These are phyloP conservation scores for Fusarium metavorans DNA, from an alignment of 2,329 filamentous ascomycete genomes.

Conservation along the genomic window DNA sequence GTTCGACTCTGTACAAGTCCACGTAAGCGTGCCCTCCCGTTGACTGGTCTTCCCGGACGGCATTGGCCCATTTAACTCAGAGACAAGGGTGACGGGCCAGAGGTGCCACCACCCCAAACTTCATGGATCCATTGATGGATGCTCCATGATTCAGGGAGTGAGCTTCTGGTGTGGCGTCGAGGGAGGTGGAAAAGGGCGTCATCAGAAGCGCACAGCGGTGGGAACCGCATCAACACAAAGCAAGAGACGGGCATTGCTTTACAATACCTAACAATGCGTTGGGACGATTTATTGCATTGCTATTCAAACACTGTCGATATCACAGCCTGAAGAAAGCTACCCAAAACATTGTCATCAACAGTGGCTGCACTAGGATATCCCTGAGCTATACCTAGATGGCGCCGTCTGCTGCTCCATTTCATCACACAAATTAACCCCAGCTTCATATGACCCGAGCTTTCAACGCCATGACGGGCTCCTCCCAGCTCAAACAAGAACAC, in stretches of 20 bases:
- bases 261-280: background rate
- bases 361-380: conserved; percentile 26
- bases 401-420: conserved; percentile 1
- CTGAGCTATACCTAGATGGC: conserved; percentile 17
- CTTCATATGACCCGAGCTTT: conserved; percentile 19
- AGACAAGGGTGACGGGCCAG: conserved; percentile 29
- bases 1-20: background rate
- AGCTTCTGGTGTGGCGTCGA: conserved; percentile 35
- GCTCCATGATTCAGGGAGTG: conserved; percentile 41
- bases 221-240: conserved; percentile 2
- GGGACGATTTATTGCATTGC: background rate
- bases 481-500: conserved; percentile 11
- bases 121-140: conserved; percentile 11
- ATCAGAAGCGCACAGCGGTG: conserved; percentile 23
- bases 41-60: conserved; percentile 4
- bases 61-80: conserved; percentile 15
- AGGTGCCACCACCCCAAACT: conserved; percentile 28
- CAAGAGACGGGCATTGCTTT: conserved; percentile 4
- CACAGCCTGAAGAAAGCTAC: background rate
- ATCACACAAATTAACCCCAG: conserved; percentile 6
- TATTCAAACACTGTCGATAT: background rate
- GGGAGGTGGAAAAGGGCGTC: conserved; percentile 30
- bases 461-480: conserved; percentile 11
- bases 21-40: background rate
- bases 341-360: conserved; percentile 6